phyloP scores from a whole-genome alignment of 2,329 filamentous ascomycete genomes.

The Mycosphaerella arachidis region DNA sequence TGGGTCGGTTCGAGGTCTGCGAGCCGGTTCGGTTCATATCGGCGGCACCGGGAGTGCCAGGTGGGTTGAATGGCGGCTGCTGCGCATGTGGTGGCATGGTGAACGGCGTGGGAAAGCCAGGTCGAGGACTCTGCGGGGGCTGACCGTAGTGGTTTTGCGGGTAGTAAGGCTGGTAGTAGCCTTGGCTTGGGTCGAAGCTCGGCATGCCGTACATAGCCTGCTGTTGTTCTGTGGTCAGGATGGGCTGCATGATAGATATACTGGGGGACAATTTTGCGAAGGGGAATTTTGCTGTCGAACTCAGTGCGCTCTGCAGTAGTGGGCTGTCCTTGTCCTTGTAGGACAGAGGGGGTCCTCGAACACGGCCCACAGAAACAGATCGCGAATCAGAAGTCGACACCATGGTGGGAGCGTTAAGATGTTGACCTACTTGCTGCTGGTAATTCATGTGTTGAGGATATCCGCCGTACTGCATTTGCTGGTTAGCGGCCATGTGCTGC shows the following conservation, averaged over 20 bases:
- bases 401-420: constrained; percentile 3
- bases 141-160: constrained; percentile 51
- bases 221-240: constrained; percentile 37
- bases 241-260: constrained; percentile 8
- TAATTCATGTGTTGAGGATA: constrained; percentile 53
- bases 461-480: constrained; percentile 59
- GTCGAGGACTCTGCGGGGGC: constrained; percentile 43
- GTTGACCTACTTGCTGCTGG: constrained; percentile 61
- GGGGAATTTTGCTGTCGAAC: neutral
- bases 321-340: constrained; percentile 16
- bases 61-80: constrained; percentile 54
- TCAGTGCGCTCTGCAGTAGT: constrained; percentile 8
- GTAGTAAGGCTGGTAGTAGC: constrained; percentile 45
- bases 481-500: constrained; percentile 41
- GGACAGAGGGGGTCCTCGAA: constrained; percentile 12
- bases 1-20: constrained; percentile 63
- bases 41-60: constrained; percentile 31
- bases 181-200: constrained; percentile 45
- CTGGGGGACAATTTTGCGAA: neutral
- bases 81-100: constrained; percentile 42
- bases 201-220: constrained; percentile 61
- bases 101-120: constrained; percentile 46
- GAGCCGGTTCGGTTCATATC: constrained; percentile 79
- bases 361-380: constrained; percentile 15
- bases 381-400: constrained; percentile 9